Evolutionary conservation across 345 rosid genomes (phyloP), one percentile per base, ranked within the genome.

Genomic region (Populus ilicifolia): DNA sequence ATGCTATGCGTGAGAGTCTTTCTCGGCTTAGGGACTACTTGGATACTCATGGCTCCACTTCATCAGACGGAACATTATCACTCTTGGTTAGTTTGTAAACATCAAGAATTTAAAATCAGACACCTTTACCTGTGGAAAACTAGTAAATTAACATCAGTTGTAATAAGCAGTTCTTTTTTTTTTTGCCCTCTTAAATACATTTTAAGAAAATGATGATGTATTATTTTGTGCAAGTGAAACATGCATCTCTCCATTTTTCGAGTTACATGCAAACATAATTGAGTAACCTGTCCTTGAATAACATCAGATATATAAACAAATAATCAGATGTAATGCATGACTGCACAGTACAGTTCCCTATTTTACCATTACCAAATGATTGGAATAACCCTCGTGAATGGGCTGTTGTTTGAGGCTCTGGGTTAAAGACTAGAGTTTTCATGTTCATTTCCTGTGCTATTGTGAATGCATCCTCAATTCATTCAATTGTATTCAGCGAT

Each of bases 1-100:
- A 96, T 86, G 94, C 98, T 70, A 96, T 96, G 98, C 86, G 99
- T 83, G 99, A 96, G 72, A 93, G 98, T 88, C 91, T 96, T 81
- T 87, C 91, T 80, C 93, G 99, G 85, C 92, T 96, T 84, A 85
- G 98, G 85, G 98, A 96, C 78, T 96, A 96, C 81, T 79, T 96
- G 83, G 99, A 96, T 93, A 91, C 95, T 83, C 88, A 96, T 76
- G 99, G 99, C 74, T 86, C 93, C 27, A 83, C 97, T 48, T 93
- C 98, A 73, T 96, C 99, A 56, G 99, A 96, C 86, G 98, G 99
- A 83, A 91, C 86, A 82, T 94, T 97, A 50, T 96, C 99, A 77
- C 94, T 93, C 83, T 83, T 94, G 95, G 98, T 96, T 81, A 80
- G 97, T 87, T 30, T 74, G 52, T 36, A 29, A 43, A 46, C 64